Evolutionary conservation across 345 rosid genomes (phyloP).

Genomic region (Camelina laxa): DNA sequence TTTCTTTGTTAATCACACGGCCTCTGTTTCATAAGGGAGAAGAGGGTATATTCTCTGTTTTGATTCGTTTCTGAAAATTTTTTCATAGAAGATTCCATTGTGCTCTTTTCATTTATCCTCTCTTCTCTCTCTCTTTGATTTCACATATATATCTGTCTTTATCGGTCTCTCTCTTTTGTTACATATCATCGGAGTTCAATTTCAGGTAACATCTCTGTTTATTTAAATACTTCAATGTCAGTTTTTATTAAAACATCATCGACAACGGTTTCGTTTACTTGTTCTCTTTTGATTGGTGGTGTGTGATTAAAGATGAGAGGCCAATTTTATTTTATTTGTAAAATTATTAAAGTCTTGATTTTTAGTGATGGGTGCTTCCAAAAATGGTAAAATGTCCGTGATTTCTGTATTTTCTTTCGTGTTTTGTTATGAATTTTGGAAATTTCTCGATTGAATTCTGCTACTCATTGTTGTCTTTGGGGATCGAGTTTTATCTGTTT

Average conservation of each 20-base stretch:
- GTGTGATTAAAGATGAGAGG: neutral
- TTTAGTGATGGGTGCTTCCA: constrained; percentile 30
- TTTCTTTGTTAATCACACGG: neutral
- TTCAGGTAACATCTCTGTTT: constrained; percentile 37
- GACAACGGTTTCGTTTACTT: constrained; percentile 4
- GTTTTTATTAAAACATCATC: constrained; percentile 1
- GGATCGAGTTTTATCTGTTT: constrained; percentile 22
- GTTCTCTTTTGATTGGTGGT: neutral
- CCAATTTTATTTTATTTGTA: neutral
- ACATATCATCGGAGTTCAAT: constrained; percentile 27
- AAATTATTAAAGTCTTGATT: constrained; percentile 8
- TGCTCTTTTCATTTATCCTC: constrained; percentile 22
- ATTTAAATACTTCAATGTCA: constrained; percentile 39
- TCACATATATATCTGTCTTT: constrained; percentile 2
- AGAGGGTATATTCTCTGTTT: constrained; percentile 43
- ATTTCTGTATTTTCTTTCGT: neutral
- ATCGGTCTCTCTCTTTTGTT: constrained; percentile 25
- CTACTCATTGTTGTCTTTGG: neutral
- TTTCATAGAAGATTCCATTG: constrained; percentile 40
- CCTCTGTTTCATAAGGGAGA: constrained; percentile 34
- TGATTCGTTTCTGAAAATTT: constrained; percentile 42
- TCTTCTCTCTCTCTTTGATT: neutral
- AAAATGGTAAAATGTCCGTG: neutral
- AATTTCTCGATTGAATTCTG: neutral
- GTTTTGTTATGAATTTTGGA: neutral